Conservation (phyloP, 805 yeast species). For the Schwanniomyces pseudopolymorphus region DNA sequence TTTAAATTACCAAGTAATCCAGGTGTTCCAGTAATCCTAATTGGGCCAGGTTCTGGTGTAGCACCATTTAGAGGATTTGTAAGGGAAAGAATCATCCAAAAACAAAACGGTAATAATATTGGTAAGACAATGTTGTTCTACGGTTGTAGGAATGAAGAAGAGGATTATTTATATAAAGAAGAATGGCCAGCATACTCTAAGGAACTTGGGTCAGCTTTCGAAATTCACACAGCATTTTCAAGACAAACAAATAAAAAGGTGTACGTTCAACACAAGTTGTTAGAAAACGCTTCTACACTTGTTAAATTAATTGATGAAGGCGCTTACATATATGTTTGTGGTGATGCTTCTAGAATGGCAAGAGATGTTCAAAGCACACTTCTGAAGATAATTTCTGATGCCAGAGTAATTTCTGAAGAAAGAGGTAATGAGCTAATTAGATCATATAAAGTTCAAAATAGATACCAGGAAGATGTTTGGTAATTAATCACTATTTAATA, state of each 20-base stretch:
- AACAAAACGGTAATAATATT: constrained; percentile 37
- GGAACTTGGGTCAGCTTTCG: constrained; percentile 59
- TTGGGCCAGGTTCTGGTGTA: constrained; percentile 98
- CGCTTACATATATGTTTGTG: constrained; percentile 92
- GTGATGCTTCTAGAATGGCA: constrained; percentile 96
- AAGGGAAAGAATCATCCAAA: constrained; percentile 72
- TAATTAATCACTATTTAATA: constrained; percentile 27
- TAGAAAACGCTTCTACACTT: constrained; percentile 52
- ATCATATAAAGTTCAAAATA: constrained; percentile 76
- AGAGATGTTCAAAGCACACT: constrained; percentile 82
- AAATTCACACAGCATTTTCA: constrained; percentile 81
- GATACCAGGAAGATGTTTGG: constrained; percentile 98
- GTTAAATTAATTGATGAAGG: constrained; percentile 61
- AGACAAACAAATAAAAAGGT: constrained; percentile 64
- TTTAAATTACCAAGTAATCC: constrained; percentile 91
- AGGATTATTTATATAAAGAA: constrained; percentile 81
- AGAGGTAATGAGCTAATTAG: constrained; percentile 78
- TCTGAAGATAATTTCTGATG: constrained; percentile 57
- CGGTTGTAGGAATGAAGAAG: constrained; percentile 79
- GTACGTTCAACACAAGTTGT: constrained; percentile 82
- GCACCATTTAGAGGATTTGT: constrained; percentile 97
- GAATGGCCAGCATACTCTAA: constrained; percentile 84
- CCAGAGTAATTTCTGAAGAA: constrained; percentile 61
- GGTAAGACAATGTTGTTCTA: constrained; percentile 80
- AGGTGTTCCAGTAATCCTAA: constrained; percentile 78